These are phyloP conservation scores for Cinnamomum chago DNA, from an alignment of 164 flowering plant species.

Conservation along the genomic window DNA sequence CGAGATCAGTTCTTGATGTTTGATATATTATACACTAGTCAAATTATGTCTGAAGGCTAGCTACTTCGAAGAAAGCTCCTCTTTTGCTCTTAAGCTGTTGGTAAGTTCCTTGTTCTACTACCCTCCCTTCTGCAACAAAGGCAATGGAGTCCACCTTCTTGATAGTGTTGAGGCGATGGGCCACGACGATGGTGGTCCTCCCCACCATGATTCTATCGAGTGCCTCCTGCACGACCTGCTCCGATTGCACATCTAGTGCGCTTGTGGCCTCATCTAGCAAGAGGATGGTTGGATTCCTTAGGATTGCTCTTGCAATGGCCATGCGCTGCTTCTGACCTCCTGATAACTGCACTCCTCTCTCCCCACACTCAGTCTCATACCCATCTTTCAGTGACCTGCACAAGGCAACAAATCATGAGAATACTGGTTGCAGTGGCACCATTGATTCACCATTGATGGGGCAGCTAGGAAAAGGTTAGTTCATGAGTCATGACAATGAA, in stretches of 20 bases:
- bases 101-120: constrained; percentile 67
- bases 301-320: constrained; percentile 84
- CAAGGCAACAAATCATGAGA: neutral
- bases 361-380: constrained; percentile 82
- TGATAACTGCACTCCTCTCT: constrained; percentile 84
- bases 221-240: constrained; percentile 84
- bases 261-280: constrained; percentile 93
- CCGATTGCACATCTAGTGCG: constrained; percentile 83
- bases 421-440: neutral
- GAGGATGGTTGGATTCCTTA: constrained; percentile 63
- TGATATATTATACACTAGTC: neutral
- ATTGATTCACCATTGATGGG: too few relatives aligned
- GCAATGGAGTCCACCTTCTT: constrained; percentile 71
- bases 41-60: constrained; percentile 32
- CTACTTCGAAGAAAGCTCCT: constrained; percentile 77
- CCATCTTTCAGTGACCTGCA: constrained; percentile 72
- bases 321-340: constrained; percentile 94
- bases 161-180: constrained; percentile 85
- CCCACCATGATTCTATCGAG: constrained; percentile 74
- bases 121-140: constrained; percentile 68
- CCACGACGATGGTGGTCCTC: constrained; percentile 75
- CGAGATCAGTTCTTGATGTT: too few relatives aligned
- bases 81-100: constrained; percentile 54
- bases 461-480: too few relatives aligned
- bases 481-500: too few relatives aligned